Evolutionary conservation across 345 rosid genomes (phyloP).

Genomic region (Turritis glabra): DNA sequence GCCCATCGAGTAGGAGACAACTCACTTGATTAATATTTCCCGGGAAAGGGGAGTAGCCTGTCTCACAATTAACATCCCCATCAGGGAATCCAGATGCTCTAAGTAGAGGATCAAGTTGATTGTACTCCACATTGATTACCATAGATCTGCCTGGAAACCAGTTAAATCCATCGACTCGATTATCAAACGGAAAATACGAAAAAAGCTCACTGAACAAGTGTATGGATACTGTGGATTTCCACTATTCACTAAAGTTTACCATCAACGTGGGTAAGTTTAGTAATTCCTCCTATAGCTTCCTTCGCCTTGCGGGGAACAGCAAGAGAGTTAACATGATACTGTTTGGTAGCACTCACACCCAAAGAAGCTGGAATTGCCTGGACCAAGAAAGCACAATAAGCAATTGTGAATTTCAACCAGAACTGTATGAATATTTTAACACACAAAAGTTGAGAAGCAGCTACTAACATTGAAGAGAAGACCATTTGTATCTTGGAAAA

Average conservation of each 20-base stretch:
- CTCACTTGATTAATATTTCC: constrained; percentile 97
- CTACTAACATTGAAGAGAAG: constrained; percentile 85
- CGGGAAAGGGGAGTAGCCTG: constrained; percentile 96
- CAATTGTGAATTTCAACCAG: constrained; percentile 6
- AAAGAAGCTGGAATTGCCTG: constrained; percentile 95
- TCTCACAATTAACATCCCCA: constrained; percentile 90
- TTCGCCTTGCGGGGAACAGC: constrained; percentile 98
- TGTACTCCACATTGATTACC: constrained; percentile 98
- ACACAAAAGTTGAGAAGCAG: constrained; percentile 3
- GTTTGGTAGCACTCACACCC: constrained; percentile 86
- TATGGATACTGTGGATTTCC: background rate
- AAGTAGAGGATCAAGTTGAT: constrained; percentile 97
- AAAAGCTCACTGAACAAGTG: too few species aligned
- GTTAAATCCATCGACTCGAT: background rate
- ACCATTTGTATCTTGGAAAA: constrained; percentile 99
- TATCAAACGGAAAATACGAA: too few species aligned
- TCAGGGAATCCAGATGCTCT: constrained; percentile 83
- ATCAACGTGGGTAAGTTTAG: constrained; percentile 83
- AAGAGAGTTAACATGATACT: constrained; percentile 94
- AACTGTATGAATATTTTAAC: constrained; percentile 5
- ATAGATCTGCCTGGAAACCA: constrained; percentile 74
- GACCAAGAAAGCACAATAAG: background rate
- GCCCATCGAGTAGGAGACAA: constrained; percentile 14
- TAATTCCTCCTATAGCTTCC: constrained; percentile 98
- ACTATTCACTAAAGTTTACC: constrained; percentile 46